phyloP scores from a whole-genome alignment of 441 rosid species.

The Arabidopsis lyrata region DNA sequence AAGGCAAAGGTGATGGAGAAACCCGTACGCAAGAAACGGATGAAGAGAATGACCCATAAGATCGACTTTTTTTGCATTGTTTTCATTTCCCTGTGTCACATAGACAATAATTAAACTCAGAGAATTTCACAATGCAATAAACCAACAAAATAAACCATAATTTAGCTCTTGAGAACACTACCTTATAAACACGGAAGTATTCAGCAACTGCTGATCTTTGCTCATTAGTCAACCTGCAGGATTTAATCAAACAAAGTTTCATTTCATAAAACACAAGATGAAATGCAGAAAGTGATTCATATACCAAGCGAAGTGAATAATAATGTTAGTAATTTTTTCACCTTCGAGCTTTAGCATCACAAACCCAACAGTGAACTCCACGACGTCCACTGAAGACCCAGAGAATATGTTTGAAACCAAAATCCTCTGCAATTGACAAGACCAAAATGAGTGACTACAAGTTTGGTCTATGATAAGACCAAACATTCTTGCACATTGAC shows the following conservation, averaged over 20 bases:
- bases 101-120: conserved; percentile 21
- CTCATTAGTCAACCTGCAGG: conserved; percentile 82
- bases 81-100: conserved; percentile 79
- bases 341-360: conserved; percentile 96
- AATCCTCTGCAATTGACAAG: conserved; percentile 69
- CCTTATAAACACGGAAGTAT: conserved; percentile 87
- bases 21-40: conserved; percentile 87
- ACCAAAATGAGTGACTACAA: neutral
- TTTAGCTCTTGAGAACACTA: conserved; percentile 37
- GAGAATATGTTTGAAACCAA: conserved; percentile 88
- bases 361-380: conserved; percentile 99
- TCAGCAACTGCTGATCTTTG: conserved; percentile 93
- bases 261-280: conserved; percentile 16
- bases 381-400: conserved; percentile 98
- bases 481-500: neutral
- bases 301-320: neutral
- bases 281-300: conserved; percentile 9
- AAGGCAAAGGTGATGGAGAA: conserved; percentile 27
- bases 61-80: conserved; percentile 75
- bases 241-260: conserved; percentile 20
- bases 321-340: conserved; percentile 27
- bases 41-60: conserved; percentile 74
- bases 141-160: neutral
- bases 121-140: conserved; percentile 4
- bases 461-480: neutral